Evolutionary conservation across 176 grass and related monocot species (phyloP), one percentile per base, ranked within the genome.

Genomic region (Secale cereale): DNA sequence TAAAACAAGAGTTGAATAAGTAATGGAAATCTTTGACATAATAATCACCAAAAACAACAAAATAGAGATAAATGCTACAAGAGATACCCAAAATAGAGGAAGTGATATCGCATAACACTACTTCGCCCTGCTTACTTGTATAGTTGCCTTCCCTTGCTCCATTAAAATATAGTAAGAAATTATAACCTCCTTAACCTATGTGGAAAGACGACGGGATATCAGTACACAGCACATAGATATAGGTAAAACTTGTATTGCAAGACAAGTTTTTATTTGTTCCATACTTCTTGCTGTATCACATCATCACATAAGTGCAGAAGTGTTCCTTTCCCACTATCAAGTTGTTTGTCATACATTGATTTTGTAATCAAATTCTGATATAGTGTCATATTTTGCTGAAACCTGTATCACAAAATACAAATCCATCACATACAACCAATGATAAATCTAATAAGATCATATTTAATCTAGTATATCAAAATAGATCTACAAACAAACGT

Each of bases 341-440:
- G 89, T 68, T 98, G 96, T 89, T 98, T 95, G 57, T 98, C 93
- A 81, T 98, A 95, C 96, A 98, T 89, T 67, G 93, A 95, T 83
- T 95, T 89, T 60, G 89, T 98, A 82, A 95, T 95, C 80, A 98
- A 54, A 63, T 98, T 98, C 87, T 94, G 93, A 77, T 98, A 98
- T 25, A 85, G 87, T 59, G 82, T 82, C 91, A 98, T 94, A 85
- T 90, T 95, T 82, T 92, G 89, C 36, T 98, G 91, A 86, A 98
- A 98, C 72, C 93, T 98, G 83, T 67, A 90, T 74, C 64, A 56
- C 60, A 67, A 86, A 57, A 82, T 17, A 81, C 12, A 87, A 83
- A 90, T 79, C 17, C 28, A 11, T 74, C 56, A 86, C 39, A 81
- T 45, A 81, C 4, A 45, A 76, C 4, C 27, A 37, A n/a, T 35